These are phyloP conservation scores for Trichoderma orchidacearum DNA, from an alignment of 495 filamentous ascomycete species.

Conservation along the genomic window DNA sequence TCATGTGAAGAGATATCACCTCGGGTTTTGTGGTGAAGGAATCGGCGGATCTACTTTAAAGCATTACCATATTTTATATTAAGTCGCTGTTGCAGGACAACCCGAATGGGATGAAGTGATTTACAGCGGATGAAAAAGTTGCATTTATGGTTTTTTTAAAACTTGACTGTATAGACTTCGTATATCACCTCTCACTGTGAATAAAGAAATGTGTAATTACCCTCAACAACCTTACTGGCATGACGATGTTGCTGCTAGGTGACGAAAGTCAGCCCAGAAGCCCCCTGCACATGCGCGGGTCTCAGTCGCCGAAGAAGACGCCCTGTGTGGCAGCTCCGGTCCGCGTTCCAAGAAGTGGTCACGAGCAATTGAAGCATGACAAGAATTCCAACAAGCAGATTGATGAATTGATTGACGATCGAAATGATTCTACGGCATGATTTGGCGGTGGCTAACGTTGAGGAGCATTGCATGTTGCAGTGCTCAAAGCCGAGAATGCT, in stretches of 20 bases:
- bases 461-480: background rate
- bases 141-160: background rate
- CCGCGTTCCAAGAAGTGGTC: background rate
- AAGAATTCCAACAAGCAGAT: background rate
- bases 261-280: too few species aligned
- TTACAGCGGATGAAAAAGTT: background rate
- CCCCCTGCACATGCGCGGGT: background rate
- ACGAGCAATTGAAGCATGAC: background rate
- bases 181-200: too few species aligned
- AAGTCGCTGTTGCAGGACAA: background rate
- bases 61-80: background rate
- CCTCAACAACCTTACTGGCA: background rate
- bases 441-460: too few species aligned
- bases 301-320: background rate
- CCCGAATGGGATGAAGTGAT: background rate
- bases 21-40: background rate
- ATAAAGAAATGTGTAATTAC: too few species aligned
- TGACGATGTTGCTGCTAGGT: background rate
- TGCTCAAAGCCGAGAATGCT: too few species aligned
- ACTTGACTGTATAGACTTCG: background rate
- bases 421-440: too few species aligned
- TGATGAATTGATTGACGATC: too few species aligned
- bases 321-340: too few species aligned
- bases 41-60: background rate
- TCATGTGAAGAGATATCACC: background rate